These are phyloP conservation scores for Bocquillonia castaneifolia DNA, from an alignment of 441 rosid genomes.

Conservation along the genomic window DNA sequence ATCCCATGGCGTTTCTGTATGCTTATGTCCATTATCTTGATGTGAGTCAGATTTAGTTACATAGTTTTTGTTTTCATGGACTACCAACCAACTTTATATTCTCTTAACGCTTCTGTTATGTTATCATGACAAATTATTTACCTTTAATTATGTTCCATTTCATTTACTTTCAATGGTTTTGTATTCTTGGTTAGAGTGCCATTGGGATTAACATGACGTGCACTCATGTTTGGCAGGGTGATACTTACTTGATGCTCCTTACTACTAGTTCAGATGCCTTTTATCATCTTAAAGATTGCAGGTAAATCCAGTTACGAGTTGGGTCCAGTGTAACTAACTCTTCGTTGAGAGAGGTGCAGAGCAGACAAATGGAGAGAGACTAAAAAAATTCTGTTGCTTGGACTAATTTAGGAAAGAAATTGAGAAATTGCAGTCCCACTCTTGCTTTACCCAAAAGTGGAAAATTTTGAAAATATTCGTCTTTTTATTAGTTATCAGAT, in stretches of 20 bases:
- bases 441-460: neutral
- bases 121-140: neutral
- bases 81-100: neutral
- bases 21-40: constrained; percentile 93
- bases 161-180: neutral
- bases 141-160: neutral
- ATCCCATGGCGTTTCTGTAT: constrained; percentile 86
- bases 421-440: neutral
- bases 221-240: constrained; percentile 51
- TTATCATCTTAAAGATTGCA: constrained; percentile 95
- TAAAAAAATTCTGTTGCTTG: neutral
- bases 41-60: constrained; percentile 52
- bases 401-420: neutral
- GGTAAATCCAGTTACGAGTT: constrained; percentile 36
- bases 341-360: neutral
- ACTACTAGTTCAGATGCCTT: constrained; percentile 99
- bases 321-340: neutral
- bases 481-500: neutral
- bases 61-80: constrained; percentile 5
- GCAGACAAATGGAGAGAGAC: neutral
- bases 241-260: constrained; percentile 79
- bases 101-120: neutral
- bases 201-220: constrained; percentile 16
- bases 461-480: neutral
- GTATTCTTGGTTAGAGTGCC: constrained; percentile 10